Base-by-base conservation (phyloP, 2,329 filamentous ascomycete species). In the Myriosclerotinia duriaeana region DNA sequence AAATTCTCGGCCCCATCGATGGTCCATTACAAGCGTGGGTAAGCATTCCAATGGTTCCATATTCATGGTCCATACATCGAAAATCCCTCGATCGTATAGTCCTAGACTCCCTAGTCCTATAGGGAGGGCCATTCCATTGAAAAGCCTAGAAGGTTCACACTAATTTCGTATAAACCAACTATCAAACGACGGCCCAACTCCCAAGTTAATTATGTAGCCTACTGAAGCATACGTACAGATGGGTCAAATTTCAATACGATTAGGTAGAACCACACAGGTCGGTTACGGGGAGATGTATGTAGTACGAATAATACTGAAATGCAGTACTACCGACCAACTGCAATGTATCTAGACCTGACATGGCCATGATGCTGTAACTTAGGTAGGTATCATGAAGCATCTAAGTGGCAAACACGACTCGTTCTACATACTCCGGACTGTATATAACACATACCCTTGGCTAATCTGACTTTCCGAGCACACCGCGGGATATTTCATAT, bases 351-450 rank as follows among this genome's bases (percentile, higher is more conserved):
- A 61, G 44, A 48, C 56, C 42, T 48, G 42, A 30, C 44, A 60
- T 26, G 26, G 44, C n/a, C 58, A 61, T 61, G 20, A 26, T 50
- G 48, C 42, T 38, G 30, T 34, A 34, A 34, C 30, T 34, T 34
- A 30, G 30, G 38, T 64, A 64, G 38, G 42, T 55, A 46, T 64
- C 40, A 44, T 64, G 53, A 64, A 56, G 50, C 53, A 56, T 48
- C 40, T 22, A 59, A 59, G 55, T 59, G 55, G 42, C n/a, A 56
- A 55, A 48, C 62, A 58, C 62, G 42, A 65, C 53, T 59, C 63
- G 22, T 59, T 56, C 44, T 50, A 48, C 30, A 50, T 50, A 38
- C 15, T 15, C 42, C 56, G 30, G 20, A 58, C 42, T 6, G 55
- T 44, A 44, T 17, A 59, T 26, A 34, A 46, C 46, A 20, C n/a